Conservation (phyloP, 2,329 filamentous ascomycete genomes). For the Eutypella sp. region DNA sequence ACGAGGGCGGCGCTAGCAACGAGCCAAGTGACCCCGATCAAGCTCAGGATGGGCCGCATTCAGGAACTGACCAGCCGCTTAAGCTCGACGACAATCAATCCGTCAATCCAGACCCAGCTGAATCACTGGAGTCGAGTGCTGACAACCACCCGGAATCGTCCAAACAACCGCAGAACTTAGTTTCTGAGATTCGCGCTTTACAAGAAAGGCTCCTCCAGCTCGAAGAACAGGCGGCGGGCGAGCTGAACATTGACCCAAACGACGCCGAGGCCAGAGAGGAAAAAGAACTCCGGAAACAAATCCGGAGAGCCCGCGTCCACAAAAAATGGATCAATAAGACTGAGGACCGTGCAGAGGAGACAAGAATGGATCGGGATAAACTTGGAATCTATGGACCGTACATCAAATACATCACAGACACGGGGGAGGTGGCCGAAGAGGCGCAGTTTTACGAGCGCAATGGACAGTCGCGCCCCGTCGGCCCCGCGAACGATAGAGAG, state of each 20-base stretch:
- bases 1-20: neutral
- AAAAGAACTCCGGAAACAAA: neutral
- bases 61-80: neutral
- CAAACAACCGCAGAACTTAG: neutral
- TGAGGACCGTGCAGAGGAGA: neutral
- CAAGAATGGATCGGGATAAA: neutral
- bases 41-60: neutral
- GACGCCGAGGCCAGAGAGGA: neutral
- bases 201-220: neutral
- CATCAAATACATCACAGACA: neutral
- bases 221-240: neutral
- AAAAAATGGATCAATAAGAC: neutral
- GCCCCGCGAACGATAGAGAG: no score
- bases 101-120: neutral
- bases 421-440: neutral
- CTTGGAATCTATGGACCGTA: neutral
- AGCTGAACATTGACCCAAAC: neutral
- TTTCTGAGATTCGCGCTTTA: neutral
- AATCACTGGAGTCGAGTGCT: neutral
- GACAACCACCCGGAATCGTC: neutral
- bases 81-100: neutral
- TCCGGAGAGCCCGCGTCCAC: neutral
- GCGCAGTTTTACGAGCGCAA: no score
- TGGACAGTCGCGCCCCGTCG: no score
- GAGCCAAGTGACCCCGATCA: neutral